A percentile compares a stretch with the other conserved stretches of the same genome.
These are phyloP conservation scores for Hapsidospora chrysogenum DNA, from an alignment of 495 filamentous ascomycete genomes.

Conservation along the genomic window DNA sequence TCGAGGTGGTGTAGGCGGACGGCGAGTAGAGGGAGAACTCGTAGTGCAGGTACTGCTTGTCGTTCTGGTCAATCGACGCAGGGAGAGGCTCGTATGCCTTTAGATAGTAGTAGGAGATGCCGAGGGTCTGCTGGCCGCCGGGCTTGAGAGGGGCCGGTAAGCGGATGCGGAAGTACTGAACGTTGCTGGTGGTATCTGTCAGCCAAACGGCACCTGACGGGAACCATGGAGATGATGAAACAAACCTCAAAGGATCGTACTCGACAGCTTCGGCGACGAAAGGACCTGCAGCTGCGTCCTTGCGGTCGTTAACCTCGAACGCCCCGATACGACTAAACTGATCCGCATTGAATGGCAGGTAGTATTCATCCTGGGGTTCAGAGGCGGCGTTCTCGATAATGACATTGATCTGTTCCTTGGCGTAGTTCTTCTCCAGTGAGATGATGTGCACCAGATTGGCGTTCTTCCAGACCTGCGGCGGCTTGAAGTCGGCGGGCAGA, in stretches of 20 bases:
- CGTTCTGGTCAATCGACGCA: slow-evolving; percentile 57
- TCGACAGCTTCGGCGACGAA: slow-evolving; percentile 54
- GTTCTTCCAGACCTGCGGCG: slow-evolving; percentile 81
- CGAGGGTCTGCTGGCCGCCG: slow-evolving; percentile 63
- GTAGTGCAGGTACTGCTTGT: slow-evolving; percentile 75
- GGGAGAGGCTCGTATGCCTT: slow-evolving; percentile 63
- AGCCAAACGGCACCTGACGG: not conserved
- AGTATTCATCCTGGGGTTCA: slow-evolving; percentile 73
- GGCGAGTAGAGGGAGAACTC: slow-evolving; percentile 66
- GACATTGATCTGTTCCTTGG: slow-evolving; percentile 80
- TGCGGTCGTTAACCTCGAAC: slow-evolving; percentile 83
- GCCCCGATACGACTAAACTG: slow-evolving; percentile 62
- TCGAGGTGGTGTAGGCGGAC: slow-evolving; percentile 66
- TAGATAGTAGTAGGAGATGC: slow-evolving; percentile 69
- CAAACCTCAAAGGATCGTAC: slow-evolving; percentile 44
- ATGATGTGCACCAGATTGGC: slow-evolving; percentile 76
- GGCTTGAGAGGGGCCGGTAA: slow-evolving; percentile 59
- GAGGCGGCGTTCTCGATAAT: slow-evolving; percentile 72
- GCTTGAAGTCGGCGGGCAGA: slow-evolving; percentile 60
- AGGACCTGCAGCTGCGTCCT: slow-evolving; percentile 44
- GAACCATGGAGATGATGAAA: slow-evolving; percentile 1
- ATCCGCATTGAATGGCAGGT: slow-evolving; percentile 61
- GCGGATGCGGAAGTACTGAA: slow-evolving; percentile 70
- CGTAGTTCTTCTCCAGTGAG: slow-evolving; percentile 84
- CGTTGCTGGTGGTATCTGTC: slow-evolving; percentile 34